Base-by-base conservation (phyloP, 352 stramenopile species). In the Nothophytophthora sp. region DNA sequence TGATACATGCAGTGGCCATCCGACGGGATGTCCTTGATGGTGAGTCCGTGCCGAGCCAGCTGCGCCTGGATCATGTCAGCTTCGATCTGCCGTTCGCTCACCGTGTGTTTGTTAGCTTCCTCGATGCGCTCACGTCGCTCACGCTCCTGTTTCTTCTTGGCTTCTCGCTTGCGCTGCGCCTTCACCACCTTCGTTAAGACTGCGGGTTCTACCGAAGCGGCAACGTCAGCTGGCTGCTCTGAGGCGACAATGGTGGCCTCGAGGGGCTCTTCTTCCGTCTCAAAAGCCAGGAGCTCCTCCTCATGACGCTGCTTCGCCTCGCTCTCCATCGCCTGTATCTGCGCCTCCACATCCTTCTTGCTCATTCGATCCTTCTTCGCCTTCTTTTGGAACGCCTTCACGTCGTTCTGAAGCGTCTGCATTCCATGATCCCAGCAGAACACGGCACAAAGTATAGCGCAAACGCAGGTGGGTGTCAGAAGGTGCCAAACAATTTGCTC, bases 1-100 rank as follows among this genome's bases (percentile, higher is more conserved):
- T 98, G 90, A 76, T 99, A 99, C 70, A 99, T 90, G 71, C 97
- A 99, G 78, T 99, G 84, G 4, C 97, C 97, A 66, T 99, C 97
- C 1, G 96, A 96, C 30, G 86, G 78, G 15, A 99, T 97, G 53
- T 99, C 95, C 35, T 90, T 80, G 55, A 99, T 94, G 33, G 56
- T 56, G 25, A 95, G 65, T 2, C 67, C 68, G 24, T 75, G 52
- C 35, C 60, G 67, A 23, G 62, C 34, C 24, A 96, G 68, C 63
- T 92, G 85, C 6, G 51, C 43, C 25, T 70, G 20, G 40, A 96
- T 92, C 35, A 81, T 63, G 20, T 96, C 84, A 4, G 72, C 65
- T 56, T 96, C 86, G 23, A 94, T 73, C 63, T 96, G 76, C 8
- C 87, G 78, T 51, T 88, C 68, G 50, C 77, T 92, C 33, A 94